Base-by-base conservation (phyloP, 192 early-diverging fungal genomes). In the Linderina pennispora region DNA sequence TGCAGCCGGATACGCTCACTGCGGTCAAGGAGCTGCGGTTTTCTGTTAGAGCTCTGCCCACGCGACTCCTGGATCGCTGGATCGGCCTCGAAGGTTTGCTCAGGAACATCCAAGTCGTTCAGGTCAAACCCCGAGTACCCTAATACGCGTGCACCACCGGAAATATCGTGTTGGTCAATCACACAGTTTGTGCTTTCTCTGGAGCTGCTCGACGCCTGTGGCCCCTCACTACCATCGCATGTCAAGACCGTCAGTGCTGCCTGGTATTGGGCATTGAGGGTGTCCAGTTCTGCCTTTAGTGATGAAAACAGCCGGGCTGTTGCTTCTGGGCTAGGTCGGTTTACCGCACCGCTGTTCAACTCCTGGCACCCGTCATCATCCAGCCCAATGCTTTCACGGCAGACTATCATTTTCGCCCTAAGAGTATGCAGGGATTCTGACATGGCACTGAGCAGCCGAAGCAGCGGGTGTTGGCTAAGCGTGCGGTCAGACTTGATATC, bases 281-380 rank as follows among this genome's bases (percentile, higher is more conserved):
- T 31, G 16, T 72, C 68, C 8, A 72, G 55, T 10, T 72, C 68
- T 0, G 48, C 6, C 43, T 72, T 72, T 33, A 72, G 45, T 17
- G 68, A 72, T 0, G 68, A 43, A 50, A 72, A 72, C 19, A 72
- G 19, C 1, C 53, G 51, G 0, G 61, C 5, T 31, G 11, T 23
- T 23, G 31, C 23, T 33, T 48, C 35, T 11, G 11, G 28, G 11
- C 11, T 31, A 8, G 5, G 28, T 11, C 5, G 6, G 28, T 31
- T 31, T 11, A 31, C 28, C 11, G 28, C 28, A 5, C 28, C 28
- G n/a, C n/a, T n/a, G n/a, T n/a, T 5, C 28, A 8, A 11, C 28
- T 11, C 5, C 28, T 31, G 11, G 28, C 5, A 11, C 11, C 28
- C 6, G 28, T 31, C 20, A 13, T 33, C 53, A 3, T 24, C 17